These are phyloP conservation scores for Scytalidium lignicola DNA, from an alignment of 2,329 filamentous ascomycete species.

Conservation along the genomic window DNA sequence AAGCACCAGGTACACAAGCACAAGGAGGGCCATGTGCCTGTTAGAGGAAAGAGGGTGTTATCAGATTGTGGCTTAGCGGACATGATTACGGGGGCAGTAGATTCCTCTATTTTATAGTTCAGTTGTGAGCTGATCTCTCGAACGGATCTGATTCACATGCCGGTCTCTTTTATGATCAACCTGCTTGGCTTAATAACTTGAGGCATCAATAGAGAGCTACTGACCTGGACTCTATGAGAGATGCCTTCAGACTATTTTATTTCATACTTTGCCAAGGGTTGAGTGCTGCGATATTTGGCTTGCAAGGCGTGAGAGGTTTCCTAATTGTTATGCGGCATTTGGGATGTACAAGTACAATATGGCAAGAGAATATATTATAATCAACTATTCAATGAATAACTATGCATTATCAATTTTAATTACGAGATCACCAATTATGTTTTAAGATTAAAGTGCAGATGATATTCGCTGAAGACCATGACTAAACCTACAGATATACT, in stretches of 20 bases:
- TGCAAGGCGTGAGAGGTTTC: slow-evolving; percentile 26
- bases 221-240: background rate
- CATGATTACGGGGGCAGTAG: background rate
- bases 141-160: background rate
- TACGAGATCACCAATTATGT: background rate
- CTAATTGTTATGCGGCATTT: slow-evolving; percentile 27
- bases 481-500: background rate
- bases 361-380: slow-evolving; percentile 26
- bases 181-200: background rate
- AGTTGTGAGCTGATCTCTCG: background rate
- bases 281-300: slow-evolving; percentile 14
- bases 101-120: background rate
- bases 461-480: background rate
- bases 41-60: slow-evolving; percentile 35
- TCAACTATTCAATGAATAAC: background rate
- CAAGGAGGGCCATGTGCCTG: slow-evolving; percentile 56
- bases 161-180: background rate
- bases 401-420: background rate
- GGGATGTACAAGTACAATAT: slow-evolving; percentile 29
- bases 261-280: slow-evolving; percentile 2
- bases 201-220: background rate
- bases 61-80: slow-evolving; percentile 2
- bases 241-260: slow-evolving; percentile 2
- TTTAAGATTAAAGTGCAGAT: background rate
- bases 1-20: slow-evolving; percentile 52